Percentiles rank a stretch among this genome's conserved stretches.
These are phyloP conservation scores for Boletus vinaceobasis DNA, from an alignment of 768 basidiomycete species.

Conservation along the genomic window DNA sequence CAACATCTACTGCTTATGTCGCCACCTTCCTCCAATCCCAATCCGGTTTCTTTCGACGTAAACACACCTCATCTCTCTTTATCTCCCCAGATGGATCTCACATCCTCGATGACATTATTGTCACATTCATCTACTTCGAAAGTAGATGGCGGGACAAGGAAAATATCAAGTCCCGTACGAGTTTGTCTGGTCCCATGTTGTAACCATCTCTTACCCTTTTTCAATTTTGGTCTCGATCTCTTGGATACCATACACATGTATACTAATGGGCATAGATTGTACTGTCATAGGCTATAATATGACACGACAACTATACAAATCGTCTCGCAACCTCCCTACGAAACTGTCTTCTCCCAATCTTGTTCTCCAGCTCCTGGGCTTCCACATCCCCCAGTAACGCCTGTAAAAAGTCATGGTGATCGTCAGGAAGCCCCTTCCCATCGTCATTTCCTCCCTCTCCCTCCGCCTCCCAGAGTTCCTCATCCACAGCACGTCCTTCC, in stretches of 20 bases:
- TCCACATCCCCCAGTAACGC: background rate
- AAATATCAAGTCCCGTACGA: conserved; percentile 4
- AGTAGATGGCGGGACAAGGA: conserved; percentile 28
- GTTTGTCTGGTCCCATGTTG: conserved; percentile 1
- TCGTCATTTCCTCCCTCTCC: background rate
- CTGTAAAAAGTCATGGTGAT: conserved; percentile 12
- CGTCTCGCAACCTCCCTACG: conserved; percentile 8
- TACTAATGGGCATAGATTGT: background rate
- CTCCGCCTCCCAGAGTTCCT: background rate
- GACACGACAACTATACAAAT: conserved; percentile 5
- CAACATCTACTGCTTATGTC: conserved; percentile 12
- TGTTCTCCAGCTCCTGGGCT: conserved; percentile 13
- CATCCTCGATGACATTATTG: conserved; percentile 35
- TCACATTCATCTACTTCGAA: conserved; percentile 37
- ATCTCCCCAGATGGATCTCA: conserved; percentile 27
- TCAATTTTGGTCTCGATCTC: background rate
- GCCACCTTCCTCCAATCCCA: conserved; percentile 28
- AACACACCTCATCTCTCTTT: conserved; percentile 20
- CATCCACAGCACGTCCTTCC: conserved; percentile 12
- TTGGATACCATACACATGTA: background rate
- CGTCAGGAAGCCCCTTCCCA: background rate
- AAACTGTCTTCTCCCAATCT: conserved; percentile 14
- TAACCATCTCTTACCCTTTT: background rate
- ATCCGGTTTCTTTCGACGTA: conserved; percentile 13
- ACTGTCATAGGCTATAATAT: background rate